Base-by-base conservation (phyloP, 495 filamentous ascomycete genomes). In the Neurospora sp. region DNA sequence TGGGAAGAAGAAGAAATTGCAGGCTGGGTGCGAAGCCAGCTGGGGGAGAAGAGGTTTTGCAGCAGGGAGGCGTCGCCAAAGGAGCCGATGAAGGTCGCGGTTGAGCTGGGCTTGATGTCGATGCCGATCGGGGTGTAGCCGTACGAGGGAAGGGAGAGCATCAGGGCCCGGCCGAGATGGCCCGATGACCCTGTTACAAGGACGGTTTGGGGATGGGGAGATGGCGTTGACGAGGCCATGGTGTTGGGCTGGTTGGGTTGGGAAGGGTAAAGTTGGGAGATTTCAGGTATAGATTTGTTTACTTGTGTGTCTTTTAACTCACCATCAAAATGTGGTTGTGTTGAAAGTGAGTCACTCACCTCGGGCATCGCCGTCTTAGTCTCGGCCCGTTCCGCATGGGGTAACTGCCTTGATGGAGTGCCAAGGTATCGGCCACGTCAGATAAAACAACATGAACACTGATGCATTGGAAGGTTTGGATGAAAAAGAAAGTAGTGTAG, bases 151-250 rank as follows among this genome's bases (percentile, higher is more conserved):
- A 79, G 71, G 31, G 72, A 40, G 27, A 79, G 73, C 76, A 81
- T 78, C 4, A 81, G 75, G 44, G 79, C 79, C 0, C 61, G 74
- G 74, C 79, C 78, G 10, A 81, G 74, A 35, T 81, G 79, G 70
- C 79, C 79, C 20, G 79, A 73, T 17, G 78, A 79, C 69, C 79
- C 79, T n/a, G 78, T 81, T 61, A 81, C 75, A 3, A 81, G 76
- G 42, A 81, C 74, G 68, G 71, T 73, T 31, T 61, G 5, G 22
- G 53, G 22, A 1, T 6, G 22, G 10, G 14, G 20, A 31, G 27
- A 3, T 31, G 27, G 27, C 27, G 27, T 2, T 3, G 27, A 27
- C 2, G 27, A 3, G 27, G 27, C 27, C 27, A 61, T 61, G 53
- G 12, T 35, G 6, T 0, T 31, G 22, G 4, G 45, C 17, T 53